A percentile compares a stretch with the other conserved stretches of the same genome.
Evolutionary conservation across 345 rosid genomes (phyloP).

Genomic region (Kernera saxatilis): DNA sequence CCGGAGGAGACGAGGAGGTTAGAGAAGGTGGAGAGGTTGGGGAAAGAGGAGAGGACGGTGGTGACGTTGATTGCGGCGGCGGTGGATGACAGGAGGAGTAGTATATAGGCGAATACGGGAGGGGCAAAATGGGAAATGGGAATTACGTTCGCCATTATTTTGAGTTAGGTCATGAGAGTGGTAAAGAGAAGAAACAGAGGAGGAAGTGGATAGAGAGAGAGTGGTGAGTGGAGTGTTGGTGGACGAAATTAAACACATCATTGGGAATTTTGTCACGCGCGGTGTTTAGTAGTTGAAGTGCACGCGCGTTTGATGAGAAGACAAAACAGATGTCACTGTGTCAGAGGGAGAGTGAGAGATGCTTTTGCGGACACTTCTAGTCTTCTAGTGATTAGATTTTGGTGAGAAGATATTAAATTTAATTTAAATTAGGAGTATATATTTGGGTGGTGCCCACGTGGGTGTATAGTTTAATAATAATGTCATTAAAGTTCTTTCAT

Average conservation of each 20-base stretch:
- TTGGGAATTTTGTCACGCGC: slow-evolving; percentile 6
- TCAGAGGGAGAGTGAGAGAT: slow-evolving; percentile 19
- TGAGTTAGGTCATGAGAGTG: slow-evolving; percentile 24
- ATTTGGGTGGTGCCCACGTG: slow-evolving; percentile 19
- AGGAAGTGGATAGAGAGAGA: slow-evolving; percentile 13
- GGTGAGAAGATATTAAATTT: slow-evolving; percentile 10
- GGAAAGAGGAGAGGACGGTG: slow-evolving; percentile 56
- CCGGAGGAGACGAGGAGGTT: slow-evolving; percentile 46
- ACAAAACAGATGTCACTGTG: slow-evolving; percentile 20
- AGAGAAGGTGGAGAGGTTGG: slow-evolving; percentile 52
- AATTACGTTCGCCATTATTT: slow-evolving; percentile 30
- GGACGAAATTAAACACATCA: background rate
- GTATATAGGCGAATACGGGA: slow-evolving; percentile 30
- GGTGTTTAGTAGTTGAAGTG: background rate
- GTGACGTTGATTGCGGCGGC: slow-evolving; percentile 53
- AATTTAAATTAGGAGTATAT: background rate
- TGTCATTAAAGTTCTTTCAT: slow-evolving; percentile 10
- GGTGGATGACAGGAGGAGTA: slow-evolving; percentile 42
- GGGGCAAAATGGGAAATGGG: slow-evolving; percentile 49
- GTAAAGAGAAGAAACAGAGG: slow-evolving; percentile 9
- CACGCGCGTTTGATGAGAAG: background rate
- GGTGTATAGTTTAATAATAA: slow-evolving; percentile 10
- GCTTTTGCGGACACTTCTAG: slow-evolving; percentile 22
- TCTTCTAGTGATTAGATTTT: slow-evolving; percentile 21
- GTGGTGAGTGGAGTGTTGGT: slow-evolving; percentile 9